These are phyloP conservation scores for Graphium sp. DNA, from an alignment of 2,329 filamentous ascomycete species.

Conservation along the genomic window DNA sequence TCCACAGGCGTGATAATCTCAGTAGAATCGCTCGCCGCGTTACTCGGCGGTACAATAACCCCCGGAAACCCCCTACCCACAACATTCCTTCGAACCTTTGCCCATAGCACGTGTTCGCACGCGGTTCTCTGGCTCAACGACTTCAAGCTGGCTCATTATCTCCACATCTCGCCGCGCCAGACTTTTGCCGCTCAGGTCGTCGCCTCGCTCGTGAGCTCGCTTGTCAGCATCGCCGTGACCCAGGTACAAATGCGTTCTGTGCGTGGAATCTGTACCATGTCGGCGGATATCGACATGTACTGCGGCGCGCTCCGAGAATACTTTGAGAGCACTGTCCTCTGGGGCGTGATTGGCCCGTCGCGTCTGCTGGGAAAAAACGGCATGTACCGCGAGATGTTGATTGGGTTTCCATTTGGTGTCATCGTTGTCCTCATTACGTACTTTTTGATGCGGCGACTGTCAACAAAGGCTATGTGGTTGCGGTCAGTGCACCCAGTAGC, in stretches of 20 bases:
- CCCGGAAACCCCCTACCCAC: conserved; percentile 32
- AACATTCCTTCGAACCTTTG: conserved; percentile 37
- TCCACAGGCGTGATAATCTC: conserved; percentile 34
- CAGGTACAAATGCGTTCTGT: conserved; percentile 26
- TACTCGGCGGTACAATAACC: conserved; percentile 32
- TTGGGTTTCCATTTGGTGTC: conserved; percentile 32
- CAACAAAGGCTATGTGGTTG: conserved; percentile 19
- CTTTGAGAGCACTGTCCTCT: conserved; percentile 37
- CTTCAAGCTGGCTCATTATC: conserved; percentile 33
- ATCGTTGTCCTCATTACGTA: conserved; percentile 24
- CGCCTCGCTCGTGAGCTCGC: conserved; percentile 34
- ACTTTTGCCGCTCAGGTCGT: conserved; percentile 42
- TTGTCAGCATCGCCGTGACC: conserved; percentile 30
- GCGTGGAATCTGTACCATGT: conserved; percentile 16
- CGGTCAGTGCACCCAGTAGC: conserved; percentile 24
- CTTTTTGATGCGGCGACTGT: conserved; percentile 20
- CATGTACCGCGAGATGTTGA: conserved; percentile 27
- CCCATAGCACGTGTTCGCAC: conserved; percentile 30
- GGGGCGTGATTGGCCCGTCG: conserved; percentile 33
- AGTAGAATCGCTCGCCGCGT: conserved; percentile 34
- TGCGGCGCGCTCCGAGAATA: conserved; percentile 37
- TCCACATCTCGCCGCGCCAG: conserved; percentile 43
- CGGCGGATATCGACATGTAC: conserved; percentile 16
- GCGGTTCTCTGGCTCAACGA: conserved; percentile 32
- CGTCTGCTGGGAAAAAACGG: conserved; percentile 30